These are phyloP conservation scores for Pythium phragmitis DNA, from an alignment of 352 stramenopile genomes.

Conservation along the genomic window DNA sequence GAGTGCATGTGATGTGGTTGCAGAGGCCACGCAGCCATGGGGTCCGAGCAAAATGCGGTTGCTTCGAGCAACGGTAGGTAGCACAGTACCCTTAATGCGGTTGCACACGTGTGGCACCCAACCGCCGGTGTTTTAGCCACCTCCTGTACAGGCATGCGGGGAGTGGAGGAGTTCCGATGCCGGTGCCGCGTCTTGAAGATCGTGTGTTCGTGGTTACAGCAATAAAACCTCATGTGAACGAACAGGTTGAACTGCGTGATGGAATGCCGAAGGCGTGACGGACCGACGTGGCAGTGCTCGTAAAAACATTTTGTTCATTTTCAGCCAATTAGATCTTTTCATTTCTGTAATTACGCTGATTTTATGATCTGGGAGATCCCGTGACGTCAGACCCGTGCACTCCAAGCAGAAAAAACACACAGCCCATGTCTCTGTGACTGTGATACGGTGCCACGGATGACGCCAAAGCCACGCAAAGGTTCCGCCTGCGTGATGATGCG, in stretches of 20 bases:
- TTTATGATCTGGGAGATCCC: not conserved
- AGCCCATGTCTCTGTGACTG: slow-evolving; percentile 17
- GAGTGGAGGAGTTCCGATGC: too few relatives aligned
- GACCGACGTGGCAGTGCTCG: slow-evolving; percentile 14
- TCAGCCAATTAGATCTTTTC: slow-evolving; percentile 15
- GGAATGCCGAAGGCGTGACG: slow-evolving; percentile 17
- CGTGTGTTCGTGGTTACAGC: not conserved
- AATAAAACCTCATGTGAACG: slow-evolving; percentile 25
- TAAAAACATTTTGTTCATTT: slow-evolving; percentile 24
- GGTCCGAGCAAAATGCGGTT: too few relatives aligned
- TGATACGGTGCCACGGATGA: slow-evolving; percentile 16
- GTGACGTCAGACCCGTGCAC: slow-evolving; percentile 25
- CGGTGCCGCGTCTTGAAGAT: not conserved
- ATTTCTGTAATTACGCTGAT: slow-evolving; percentile 22
- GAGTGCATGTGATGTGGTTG: slow-evolving; percentile 3
- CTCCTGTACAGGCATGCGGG: not conserved
- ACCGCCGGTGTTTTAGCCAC: too few relatives aligned
- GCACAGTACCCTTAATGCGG: too few relatives aligned
- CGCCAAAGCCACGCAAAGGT: slow-evolving; percentile 21
- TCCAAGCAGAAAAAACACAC: slow-evolving; percentile 27
- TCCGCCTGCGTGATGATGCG: slow-evolving; percentile 9
- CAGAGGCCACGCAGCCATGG: slow-evolving; percentile 13
- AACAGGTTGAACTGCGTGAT: slow-evolving; percentile 22
- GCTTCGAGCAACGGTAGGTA: too few relatives aligned
- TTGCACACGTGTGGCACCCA: too few relatives aligned